phyloP scores from a whole-genome alignment of 164 flowering plant genomes.

The Chimonanthus praecox region DNA sequence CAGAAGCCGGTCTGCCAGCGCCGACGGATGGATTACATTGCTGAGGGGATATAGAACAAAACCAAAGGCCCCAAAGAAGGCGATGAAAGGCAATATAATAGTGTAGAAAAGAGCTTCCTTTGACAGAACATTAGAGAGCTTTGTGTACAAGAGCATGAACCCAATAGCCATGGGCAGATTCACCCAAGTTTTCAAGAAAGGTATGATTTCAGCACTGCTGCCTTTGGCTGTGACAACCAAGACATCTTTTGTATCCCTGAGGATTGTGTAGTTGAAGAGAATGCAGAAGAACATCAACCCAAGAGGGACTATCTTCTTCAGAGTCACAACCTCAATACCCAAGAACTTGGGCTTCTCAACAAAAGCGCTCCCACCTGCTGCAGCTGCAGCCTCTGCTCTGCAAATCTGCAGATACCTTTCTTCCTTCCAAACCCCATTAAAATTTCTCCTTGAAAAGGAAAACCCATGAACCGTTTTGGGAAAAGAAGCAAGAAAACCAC shows the following conservation, averaged over 20 bases:
- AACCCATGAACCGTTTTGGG: background rate
- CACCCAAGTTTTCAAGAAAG: conserved; percentile 91
- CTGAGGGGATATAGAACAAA: conserved; percentile 85
- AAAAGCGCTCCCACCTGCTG: background rate
- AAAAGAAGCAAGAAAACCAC: background rate
- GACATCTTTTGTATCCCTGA: conserved; percentile 92
- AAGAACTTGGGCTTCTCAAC: conserved; percentile 47
- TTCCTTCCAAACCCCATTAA: background rate
- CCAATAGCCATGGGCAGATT: conserved; percentile 95
- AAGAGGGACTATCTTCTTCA: conserved; percentile 81
- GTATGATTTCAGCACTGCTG: conserved; percentile 89
- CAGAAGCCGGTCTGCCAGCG: conserved; percentile 78
- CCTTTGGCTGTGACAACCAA: conserved; percentile 60
- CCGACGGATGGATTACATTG: conserved; percentile 70
- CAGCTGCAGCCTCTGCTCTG: background rate
- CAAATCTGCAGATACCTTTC: background rate
- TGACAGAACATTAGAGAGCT: conserved; percentile 76
- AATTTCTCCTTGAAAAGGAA: background rate
- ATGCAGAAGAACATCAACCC: conserved; percentile 94
- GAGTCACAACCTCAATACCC: conserved; percentile 57
- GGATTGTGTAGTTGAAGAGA: conserved; percentile 77
- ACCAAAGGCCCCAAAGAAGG: conserved; percentile 95
- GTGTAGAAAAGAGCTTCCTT: conserved; percentile 85
- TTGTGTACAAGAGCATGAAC: conserved; percentile 84
- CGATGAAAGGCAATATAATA: conserved; percentile 82